These are phyloP conservation scores for Macrotyloma uniflorum DNA, from an alignment of 306 rosid genomes.

Conservation along the genomic window DNA sequence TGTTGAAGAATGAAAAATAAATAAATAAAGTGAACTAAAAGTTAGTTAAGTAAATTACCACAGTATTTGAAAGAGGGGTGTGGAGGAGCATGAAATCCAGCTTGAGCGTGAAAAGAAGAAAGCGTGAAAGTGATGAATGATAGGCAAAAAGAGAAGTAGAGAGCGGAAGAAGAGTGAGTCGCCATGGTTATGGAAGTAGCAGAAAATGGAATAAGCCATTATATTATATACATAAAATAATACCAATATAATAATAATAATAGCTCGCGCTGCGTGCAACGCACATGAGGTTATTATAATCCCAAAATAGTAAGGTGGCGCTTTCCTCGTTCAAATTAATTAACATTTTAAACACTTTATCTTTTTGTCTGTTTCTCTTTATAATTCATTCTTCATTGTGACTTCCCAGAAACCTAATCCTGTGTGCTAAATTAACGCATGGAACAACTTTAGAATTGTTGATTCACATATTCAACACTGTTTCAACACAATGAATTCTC, in stretches of 20 bases:
- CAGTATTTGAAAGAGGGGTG: constrained; percentile 56
- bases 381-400: no score
- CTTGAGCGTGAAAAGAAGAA: constrained; percentile 29
- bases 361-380: no score
- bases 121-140: constrained; percentile 37
- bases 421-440: no score
- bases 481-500: no score
- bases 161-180: constrained; percentile 24
- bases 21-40: not conserved
- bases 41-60: constrained; percentile 40
- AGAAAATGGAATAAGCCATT: not conserved
- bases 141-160: constrained; percentile 44
- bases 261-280: not conserved
- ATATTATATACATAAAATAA: not conserved
- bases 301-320: no score
- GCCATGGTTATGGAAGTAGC: constrained; percentile 39
- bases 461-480: no score
- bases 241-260: not conserved
- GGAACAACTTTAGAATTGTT: no score
- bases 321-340: no score
- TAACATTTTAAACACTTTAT: no score
- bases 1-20: not conserved
- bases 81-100: constrained; percentile 41
- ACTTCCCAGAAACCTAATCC: no score
- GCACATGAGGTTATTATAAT: not conserved